Base-by-base conservation (phyloP, 306 rosid genomes). In the Geum urbanum region DNA sequence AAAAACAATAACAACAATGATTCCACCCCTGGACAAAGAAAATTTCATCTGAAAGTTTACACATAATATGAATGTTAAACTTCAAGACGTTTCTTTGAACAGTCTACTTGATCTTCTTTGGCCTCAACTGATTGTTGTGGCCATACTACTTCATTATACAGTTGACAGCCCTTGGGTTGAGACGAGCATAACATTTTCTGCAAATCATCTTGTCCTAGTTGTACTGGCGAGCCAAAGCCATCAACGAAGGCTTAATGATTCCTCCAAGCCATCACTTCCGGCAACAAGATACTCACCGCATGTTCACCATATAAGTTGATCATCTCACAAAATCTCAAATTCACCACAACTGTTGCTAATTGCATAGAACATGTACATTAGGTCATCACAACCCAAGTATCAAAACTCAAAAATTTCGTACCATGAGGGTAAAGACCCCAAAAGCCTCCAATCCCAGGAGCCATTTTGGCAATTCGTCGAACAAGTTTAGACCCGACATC, bases 401-500 rank as follows among this genome's bases (percentile, higher is more conserved):
- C 35, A 59, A 6, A 50, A 58, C 9, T 6, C 20, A 62, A 43
- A 13, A 12, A n/a, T 19, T n/a, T 18, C 65, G 62, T 83, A 92
- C 98, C 98, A 3, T 84, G 82, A 66, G 98, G 96, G 74, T 73
- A 92, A 32, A 89, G 86, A 45, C 96, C 98, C 6, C 98, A 96
- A 61, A 92, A 89, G 69, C 96, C 96, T 66, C 98, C 96, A 51
- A 92, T 85, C 11, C 89, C 95, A 15, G 96, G 98, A 2, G 96
- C 92, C 98, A 92, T 88, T 79, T 88, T 88, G 0, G 92, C 89
- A 54, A 92, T 92, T 70, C 96, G 80, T 8, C 86, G 74, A 66
- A 90, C 98, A 35, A 92, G 98, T 70, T 92, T 96, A 3, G 96
- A 74, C 43, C 96, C 96, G 3, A 96, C 98, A 37, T 92, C 98